Base-by-base conservation (phyloP, 2,329 filamentous ascomycete genomes). In the Tothia fuscella region DNA sequence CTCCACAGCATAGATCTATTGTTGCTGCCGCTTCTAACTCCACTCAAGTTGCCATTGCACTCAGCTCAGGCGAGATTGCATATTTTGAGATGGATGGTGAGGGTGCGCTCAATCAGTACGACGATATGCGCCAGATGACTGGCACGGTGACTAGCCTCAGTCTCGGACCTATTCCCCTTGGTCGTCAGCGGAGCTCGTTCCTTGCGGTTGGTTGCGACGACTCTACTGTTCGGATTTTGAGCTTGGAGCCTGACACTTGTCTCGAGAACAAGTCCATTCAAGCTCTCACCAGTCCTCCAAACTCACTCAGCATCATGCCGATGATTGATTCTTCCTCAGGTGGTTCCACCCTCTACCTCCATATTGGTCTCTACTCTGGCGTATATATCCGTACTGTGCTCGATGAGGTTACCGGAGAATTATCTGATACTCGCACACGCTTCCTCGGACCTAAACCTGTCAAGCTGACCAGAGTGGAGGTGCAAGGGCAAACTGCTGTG, bases 31-130 rank as follows among this genome's bases (percentile, higher is more conserved):
- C 89, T 1, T 91, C 89, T 13, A 99, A 98, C 54, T 80, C 89
- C 52, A 78, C 84, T 31, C 91, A 99, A 62, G 85, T 98, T 20
- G 87, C 87, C 3, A 80, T 96, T 38, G 91, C 91, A 1, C 69
- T 99, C 20, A 96, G 88, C 56, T 95, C 88, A 6, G 89, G 89
- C 28, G 91, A 98, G 59, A 89, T 98, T 48, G 84, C 94, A 31
- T 98, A 96, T 57, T 98, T 98, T 51, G 93, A 98, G 58, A 89
- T 95, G 78, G 91, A 95, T 54, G 74, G 77, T 0, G 89, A 96
- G 60, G 88, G 88, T 22, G 83, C 83, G 3, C 69, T 96, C 24
- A 86, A 86, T 25, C 89, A 96, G 63, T 94, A 95, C 50, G 65
- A 96, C 49, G 88, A 96, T 55, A 87, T 89, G 59, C 86, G 87